phyloP scores from a whole-genome alignment of 768 basidiomycete genomes.

The Naganishia onofrii region DNA sequence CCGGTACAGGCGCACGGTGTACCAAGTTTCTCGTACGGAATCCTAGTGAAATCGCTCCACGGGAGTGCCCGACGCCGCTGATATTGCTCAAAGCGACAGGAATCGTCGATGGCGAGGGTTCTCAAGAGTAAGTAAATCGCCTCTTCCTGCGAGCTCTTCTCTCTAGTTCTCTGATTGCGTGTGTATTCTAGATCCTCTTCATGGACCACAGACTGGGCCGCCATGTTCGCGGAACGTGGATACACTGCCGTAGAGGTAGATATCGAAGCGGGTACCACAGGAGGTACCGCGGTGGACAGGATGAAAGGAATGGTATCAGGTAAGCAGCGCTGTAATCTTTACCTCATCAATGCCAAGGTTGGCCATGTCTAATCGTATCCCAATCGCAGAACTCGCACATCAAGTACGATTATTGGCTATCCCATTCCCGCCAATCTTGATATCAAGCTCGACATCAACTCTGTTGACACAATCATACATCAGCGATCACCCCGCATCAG shows the following conservation, averaged over 20 bases:
- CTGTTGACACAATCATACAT: constrained; percentile 68
- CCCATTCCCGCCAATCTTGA: constrained; percentile 50
- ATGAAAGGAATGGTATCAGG: constrained; percentile 31
- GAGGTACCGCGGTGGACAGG: constrained; percentile 9
- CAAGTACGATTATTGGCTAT: constrained; percentile 49
- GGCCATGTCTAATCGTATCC: not conserved
- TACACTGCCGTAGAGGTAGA: constrained; percentile 50
- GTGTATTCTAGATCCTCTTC: not conserved
- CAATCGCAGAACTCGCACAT: constrained; percentile 36
- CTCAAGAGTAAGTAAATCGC: constrained; percentile 26
- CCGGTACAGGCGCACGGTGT: constrained; percentile 25
- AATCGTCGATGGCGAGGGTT: constrained; percentile 12
- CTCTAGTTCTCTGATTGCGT: not conserved
- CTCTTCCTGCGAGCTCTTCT: not conserved
- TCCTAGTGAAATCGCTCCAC: constrained; percentile 35
- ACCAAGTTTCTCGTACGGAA: constrained; percentile 40
- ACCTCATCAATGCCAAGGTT: too few species aligned
- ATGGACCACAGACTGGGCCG: constrained; percentile 36
- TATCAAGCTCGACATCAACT: constrained; percentile 47
- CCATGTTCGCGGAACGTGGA: constrained; percentile 49
- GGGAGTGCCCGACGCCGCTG: constrained; percentile 45
- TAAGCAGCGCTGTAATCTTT: constrained; percentile 15
- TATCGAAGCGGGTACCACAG: constrained; percentile 33
- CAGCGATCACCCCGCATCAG: constrained; percentile 65
- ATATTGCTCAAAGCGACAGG: constrained; percentile 42